Base-by-base conservation (phyloP, 768 basidiomycete species). In the Boletellus ananiceps region DNA sequence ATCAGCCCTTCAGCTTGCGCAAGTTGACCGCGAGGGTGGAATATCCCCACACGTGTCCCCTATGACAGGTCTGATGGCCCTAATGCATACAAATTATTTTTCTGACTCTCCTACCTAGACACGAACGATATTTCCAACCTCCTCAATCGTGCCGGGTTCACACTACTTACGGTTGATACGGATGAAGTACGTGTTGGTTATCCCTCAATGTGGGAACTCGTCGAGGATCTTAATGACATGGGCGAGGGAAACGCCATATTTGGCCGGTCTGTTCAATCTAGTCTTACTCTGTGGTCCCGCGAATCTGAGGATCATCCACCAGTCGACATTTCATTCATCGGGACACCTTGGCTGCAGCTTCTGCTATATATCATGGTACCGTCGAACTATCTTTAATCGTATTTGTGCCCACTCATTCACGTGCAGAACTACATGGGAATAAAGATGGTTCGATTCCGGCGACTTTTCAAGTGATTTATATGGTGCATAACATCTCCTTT, bases 1-100 rank as follows among this genome's bases (percentile, higher is more conserved):
- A 58, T 94, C 96, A 33, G 79, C 94, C 4, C 75, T 99, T 23
- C 96, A 98, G 61, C 77, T 99, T 0, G 95, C 96, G 8, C 90
- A 98, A 71, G 73, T 85, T 18, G 95, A 99, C 60, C 81, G 93
- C 8, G 86, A 95, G 66, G 96, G 96, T 7, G 96, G 96, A 1
- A 87, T 99, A 46, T 93, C 93, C n/a, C 93, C 94, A 6, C 88
- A 92, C 49, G 70, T 99, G 32, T 98, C 95, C 1, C 96, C 96
- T 1, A 98, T 99, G 96, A 93, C 94, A 52, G 89, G 94, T 93
- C 49, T 27, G 76, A 57, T 35, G 45, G 2, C 46, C 47, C 39
- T 34, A 11, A 43, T 36, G 33, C 35, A 4, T 49, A 40, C 8
- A 18, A 36, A 41, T 36, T 38, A 8, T 25, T 18, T 11, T 57